Conservation (phyloP, 2,329 filamentous ascomycete genomes). For the Endoconidiophora polonica region DNA sequence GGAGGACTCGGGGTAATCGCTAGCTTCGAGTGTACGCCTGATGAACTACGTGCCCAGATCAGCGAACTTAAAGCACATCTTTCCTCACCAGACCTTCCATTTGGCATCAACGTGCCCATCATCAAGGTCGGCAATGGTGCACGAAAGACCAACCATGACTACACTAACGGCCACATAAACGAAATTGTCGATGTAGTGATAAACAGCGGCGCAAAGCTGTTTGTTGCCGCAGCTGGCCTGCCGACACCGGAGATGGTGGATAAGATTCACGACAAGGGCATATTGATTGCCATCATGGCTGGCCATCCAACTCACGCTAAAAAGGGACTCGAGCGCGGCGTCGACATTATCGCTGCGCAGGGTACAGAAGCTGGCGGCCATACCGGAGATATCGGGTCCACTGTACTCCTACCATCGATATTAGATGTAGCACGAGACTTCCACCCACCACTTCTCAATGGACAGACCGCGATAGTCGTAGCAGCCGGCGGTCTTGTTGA, state of each 20-base stretch:
- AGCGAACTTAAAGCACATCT: conserved; percentile 71
- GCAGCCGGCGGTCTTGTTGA: conserved; percentile 80
- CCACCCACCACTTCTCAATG: conserved; percentile 50
- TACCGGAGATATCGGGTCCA: conserved; percentile 72
- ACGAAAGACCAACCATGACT: conserved; percentile 87
- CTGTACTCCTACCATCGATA: conserved; percentile 73
- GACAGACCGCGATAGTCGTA: conserved; percentile 59
- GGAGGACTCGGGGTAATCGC: conserved; percentile 68
- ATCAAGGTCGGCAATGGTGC: conserved; percentile 75
- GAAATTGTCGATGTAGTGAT: conserved; percentile 79
- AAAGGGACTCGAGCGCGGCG: conserved; percentile 72
- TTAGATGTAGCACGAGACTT: conserved; percentile 68
- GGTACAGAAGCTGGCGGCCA: conserved; percentile 89
- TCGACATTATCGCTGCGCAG: conserved; percentile 84
- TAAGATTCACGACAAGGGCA: conserved; percentile 58
- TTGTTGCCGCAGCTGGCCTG: conserved; percentile 78
- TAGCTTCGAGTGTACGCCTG: conserved; percentile 54
- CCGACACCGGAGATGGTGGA: conserved; percentile 60
- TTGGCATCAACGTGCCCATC: conserved; percentile 81
- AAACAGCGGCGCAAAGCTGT: conserved; percentile 65
- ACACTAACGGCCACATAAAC: conserved; percentile 76
- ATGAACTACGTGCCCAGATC: conserved; percentile 63
- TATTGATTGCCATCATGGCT: conserved; percentile 95
- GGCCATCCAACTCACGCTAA: conserved; percentile 80
- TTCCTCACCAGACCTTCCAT: conserved; percentile 50